Evolutionary conservation across 2,329 filamentous ascomycete genomes (phyloP), one percentile per base, ranked within the genome.

Genomic region (Dryadomyces quercus-mongolicae): DNA sequence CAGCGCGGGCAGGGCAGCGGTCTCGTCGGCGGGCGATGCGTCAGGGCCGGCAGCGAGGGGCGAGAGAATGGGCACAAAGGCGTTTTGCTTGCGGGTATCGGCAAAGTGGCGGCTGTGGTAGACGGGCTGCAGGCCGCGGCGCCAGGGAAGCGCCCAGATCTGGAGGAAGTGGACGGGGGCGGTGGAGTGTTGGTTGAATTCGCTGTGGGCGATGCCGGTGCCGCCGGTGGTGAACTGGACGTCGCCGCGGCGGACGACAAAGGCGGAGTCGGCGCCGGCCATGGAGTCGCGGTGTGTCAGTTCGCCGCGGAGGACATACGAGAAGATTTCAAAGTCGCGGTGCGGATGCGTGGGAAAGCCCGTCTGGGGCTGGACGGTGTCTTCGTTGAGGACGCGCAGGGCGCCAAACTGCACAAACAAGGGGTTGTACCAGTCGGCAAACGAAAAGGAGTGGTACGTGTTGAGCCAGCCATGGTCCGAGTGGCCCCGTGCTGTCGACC

Each of bases 201-300:
- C 89, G 8, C 82, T 86, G 68, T 95, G 88, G 1, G 88, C 80
- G 62, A 95, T 80, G 62, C 82, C 82, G 5, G 81, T 89, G 54
- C 89, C 89, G n/a, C 87, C 89, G 15, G 85, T 90, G 10, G 89
- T 95, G 68, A 94, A 95, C 64, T 95, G 89, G 47, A 95, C 86
- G 66, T 94, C 88, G 13, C 88, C 88, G 42, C 88, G 76, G 63
- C 79, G 78, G 74, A 95, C 84, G 38, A 80, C 74, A 63, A 75
- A 87, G 64, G 86, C 88, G 60, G 80, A 74, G 65, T 86, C 81
- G 46, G 77, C 76, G 58, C 73, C 70, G 16, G 66, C 74, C 84
- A 94, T 91, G 57, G 81, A 86, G 70, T 95, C 89, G 49, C 88
- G 84, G 72, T 95, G 90, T 49, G 90, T 92, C 58, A 95, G 78